phyloP scores from a whole-genome alignment of 176 grass and related monocot species.

The Themeda triandra region DNA sequence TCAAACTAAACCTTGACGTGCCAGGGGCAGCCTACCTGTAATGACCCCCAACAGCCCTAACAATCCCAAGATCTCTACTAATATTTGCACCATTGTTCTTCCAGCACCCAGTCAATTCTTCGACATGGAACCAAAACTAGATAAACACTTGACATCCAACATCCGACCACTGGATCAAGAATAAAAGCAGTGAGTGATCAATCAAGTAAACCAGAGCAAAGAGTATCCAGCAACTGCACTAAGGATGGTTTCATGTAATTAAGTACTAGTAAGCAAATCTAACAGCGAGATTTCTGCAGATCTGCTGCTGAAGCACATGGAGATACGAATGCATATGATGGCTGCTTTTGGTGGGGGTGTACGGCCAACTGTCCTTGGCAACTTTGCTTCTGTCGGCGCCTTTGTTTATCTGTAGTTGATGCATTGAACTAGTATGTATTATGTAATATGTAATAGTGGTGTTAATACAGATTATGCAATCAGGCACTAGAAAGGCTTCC shows the following conservation, averaged over 20 bases:
- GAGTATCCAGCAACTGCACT: constrained; percentile 2
- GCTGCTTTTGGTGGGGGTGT: not conserved
- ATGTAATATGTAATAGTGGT: not conserved
- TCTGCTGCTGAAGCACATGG: constrained; percentile 18
- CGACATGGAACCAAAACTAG: not conserved
- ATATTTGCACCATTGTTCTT: not conserved
- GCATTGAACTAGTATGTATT: not conserved
- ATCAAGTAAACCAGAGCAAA: not conserved
- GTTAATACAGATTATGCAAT: not conserved
- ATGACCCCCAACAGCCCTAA: not conserved
- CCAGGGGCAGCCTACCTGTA: not conserved
- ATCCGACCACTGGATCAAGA: constrained; percentile 10
- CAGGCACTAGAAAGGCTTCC: not conserved
- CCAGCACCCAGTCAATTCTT: not conserved
- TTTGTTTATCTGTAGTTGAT: not conserved
- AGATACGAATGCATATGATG: not conserved
- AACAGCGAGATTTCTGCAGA: constrained; percentile 7
- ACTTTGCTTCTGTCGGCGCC: not conserved
- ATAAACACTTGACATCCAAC: constrained; percentile 1
- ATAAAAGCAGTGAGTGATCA: constrained; percentile 20
- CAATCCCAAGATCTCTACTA: not conserved
- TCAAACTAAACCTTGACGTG: not conserved
- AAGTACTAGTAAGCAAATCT: constrained; percentile 9
- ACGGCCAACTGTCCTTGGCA: constrained; percentile 18
- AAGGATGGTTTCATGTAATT: not conserved